Percentiles rank a stretch among this genome's conserved stretches.
Evolutionary conservation across 176 grass and related monocot species (phyloP).

Genomic region (Poa annua): DNA sequence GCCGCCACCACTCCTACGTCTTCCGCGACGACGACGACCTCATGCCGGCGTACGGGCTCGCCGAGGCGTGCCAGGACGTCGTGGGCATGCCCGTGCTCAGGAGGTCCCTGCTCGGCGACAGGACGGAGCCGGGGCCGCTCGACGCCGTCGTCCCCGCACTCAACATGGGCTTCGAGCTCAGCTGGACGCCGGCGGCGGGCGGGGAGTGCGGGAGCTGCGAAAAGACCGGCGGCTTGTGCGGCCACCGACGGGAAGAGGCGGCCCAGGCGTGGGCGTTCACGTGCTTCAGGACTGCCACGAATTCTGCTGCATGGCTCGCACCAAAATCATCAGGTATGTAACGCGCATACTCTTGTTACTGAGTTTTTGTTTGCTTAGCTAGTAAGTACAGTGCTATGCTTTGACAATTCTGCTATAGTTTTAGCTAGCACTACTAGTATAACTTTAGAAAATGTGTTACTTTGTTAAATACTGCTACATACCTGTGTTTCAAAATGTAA

Average conservation of each 20-base stretch:
- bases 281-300: not conserved
- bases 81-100: slow-evolving; percentile 49
- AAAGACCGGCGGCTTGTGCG: slow-evolving; percentile 44
- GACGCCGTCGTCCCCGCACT: slow-evolving; percentile 50
- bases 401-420: too few relatives aligned
- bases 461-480: too few relatives aligned
- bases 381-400: too few relatives aligned
- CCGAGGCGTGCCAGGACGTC: slow-evolving; percentile 37
- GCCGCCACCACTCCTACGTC: slow-evolving; percentile 58
- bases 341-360: too few relatives aligned
- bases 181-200: slow-evolving; percentile 11
- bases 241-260: slow-evolving; percentile 7
- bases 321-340: not conserved
- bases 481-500: too few relatives aligned
- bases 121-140: not conserved
- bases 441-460: too few relatives aligned
- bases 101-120: slow-evolving; percentile 34
- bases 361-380: too few relatives aligned
- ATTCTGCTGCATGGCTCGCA: not conserved
- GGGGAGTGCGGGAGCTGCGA: slow-evolving; percentile 51
- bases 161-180: slow-evolving; percentile 61
- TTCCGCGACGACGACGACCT: slow-evolving; percentile 56
- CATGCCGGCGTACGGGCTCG: slow-evolving; percentile 24
- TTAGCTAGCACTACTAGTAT: too few relatives aligned
- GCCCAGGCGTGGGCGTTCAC: slow-evolving; percentile 23